Percentiles rank a stretch among this genome's conserved stretches.
Conservation (phyloP, 768 basidiomycete species). For the Russula brevipes region DNA sequence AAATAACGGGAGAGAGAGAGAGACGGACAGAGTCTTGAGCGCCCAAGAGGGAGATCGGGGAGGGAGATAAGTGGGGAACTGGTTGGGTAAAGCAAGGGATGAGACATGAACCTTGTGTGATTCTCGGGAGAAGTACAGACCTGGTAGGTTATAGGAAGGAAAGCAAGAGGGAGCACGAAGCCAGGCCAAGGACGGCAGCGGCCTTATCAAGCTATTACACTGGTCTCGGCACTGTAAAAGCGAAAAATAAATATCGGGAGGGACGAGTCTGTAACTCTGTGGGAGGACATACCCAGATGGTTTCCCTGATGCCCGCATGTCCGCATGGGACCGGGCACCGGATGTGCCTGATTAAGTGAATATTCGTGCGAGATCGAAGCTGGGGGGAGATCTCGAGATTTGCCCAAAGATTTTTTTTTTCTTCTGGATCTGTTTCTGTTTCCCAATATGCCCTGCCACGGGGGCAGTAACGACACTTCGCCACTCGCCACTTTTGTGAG, state of each 20-base stretch:
- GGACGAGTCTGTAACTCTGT: slow-evolving; percentile 17
- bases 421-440: neutral
- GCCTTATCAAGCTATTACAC: slow-evolving; percentile 23
- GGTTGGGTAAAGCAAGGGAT: slow-evolving; percentile 22
- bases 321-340: slow-evolving; percentile 18
- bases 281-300: slow-evolving; percentile 9
- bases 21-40: slow-evolving; percentile 18
- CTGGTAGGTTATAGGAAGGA: slow-evolving; percentile 13
- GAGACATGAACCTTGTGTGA: slow-evolving; percentile 23
- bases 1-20: slow-evolving; percentile 16
- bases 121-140: slow-evolving; percentile 23
- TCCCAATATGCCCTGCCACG: neutral
- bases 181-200: slow-evolving; percentile 9
- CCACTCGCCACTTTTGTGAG: neutral
- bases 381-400: slow-evolving; percentile 11
- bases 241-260: slow-evolving; percentile 6
- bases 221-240: slow-evolving; percentile 14
- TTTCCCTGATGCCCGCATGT: slow-evolving; percentile 16
- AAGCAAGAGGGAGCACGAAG: slow-evolving; percentile 13
- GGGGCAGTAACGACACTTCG: slow-evolving; percentile 5
- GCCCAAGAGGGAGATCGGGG: slow-evolving; percentile 23
- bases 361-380: slow-evolving; percentile 22
- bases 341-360: slow-evolving; percentile 23
- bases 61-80: slow-evolving; percentile 23
- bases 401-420: slow-evolving; percentile 4